Conservation (phyloP, 2,329 filamentous ascomycete genomes). For the Pseudogymnoascus sp. region DNA sequence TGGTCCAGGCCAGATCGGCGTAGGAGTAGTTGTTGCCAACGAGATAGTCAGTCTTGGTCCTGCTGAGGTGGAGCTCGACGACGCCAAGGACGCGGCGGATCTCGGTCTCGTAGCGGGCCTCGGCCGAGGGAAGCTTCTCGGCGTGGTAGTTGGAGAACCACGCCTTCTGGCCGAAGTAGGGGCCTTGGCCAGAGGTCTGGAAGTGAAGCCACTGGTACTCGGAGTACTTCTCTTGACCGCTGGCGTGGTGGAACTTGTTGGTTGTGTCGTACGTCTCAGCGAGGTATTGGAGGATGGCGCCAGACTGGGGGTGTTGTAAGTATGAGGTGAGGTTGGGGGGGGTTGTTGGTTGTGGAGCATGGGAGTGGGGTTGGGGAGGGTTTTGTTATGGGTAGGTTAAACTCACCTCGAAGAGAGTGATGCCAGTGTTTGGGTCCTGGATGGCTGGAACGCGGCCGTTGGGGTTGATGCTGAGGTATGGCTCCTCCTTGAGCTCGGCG, state of each 20-base stretch:
- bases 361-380: too few species aligned
- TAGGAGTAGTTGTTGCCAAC: constrained; percentile 34
- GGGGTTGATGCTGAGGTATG: constrained; percentile 28
- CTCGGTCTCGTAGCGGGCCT: constrained; percentile 39
- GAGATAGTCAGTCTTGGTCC: constrained; percentile 27
- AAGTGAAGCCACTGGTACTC: constrained; percentile 34
- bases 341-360: background rate
- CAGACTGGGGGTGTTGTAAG: constrained; percentile 19
- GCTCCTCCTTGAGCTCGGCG: constrained; percentile 31
- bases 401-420: constrained; percentile 35
- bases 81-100: constrained; percentile 30
- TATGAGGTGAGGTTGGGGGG: background rate
- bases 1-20: constrained; percentile 33
- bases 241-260: constrained; percentile 29
- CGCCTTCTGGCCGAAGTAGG: constrained; percentile 33
- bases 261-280: constrained; percentile 34
- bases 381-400: background rate
- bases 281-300: constrained; percentile 38
- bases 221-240: constrained; percentile 26
- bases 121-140: constrained; percentile 36
- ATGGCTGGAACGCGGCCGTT: constrained; percentile 24
- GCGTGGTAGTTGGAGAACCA: constrained; percentile 30
- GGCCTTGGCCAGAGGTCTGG: constrained; percentile 33
- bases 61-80: constrained; percentile 33
- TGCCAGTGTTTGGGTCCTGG: constrained; percentile 34